Evolutionary conservation across 176 grass and related monocot genomes (phyloP).

Genomic region (Hsuehochloa calcarea): DNA sequence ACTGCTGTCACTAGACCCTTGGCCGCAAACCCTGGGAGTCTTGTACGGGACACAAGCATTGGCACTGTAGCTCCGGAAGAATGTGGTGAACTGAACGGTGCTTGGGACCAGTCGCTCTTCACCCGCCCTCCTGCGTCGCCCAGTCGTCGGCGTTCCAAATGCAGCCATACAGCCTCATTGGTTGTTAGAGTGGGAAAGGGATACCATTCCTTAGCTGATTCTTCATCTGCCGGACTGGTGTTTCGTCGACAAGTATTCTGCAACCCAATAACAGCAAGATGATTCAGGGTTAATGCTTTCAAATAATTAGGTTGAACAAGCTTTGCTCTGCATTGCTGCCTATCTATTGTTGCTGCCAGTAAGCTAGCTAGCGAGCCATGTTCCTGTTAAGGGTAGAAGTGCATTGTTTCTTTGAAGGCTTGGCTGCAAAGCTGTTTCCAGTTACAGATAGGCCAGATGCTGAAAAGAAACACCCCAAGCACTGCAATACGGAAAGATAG

Average conservation of each 20-base stretch:
- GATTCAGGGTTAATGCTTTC: too few species aligned
- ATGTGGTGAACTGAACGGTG: slow-evolving; percentile 52
- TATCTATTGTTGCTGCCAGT: too few species aligned
- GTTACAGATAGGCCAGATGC: too few species aligned
- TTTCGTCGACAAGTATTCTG: slow-evolving; percentile 68
- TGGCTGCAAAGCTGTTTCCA: too few species aligned
- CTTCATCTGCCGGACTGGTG: slow-evolving; percentile 51
- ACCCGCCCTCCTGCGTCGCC: slow-evolving; percentile 44
- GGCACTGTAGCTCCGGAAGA: slow-evolving; percentile 43
- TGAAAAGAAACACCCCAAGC: not conserved
- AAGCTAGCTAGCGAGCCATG: too few species aligned
- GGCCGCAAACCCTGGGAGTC: slow-evolving; percentile 35
- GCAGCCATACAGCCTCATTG: slow-evolving; percentile 55
- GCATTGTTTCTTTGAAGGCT: too few species aligned
- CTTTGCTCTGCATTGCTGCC: too few species aligned
- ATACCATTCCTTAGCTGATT: slow-evolving; percentile 42
- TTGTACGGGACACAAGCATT: slow-evolving; percentile 28
- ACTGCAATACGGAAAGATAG: not conserved
- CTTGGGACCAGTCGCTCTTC: slow-evolving; percentile 60
- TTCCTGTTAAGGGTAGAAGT: too few species aligned
- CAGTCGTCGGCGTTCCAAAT: slow-evolving; percentile 52
- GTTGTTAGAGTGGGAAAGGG: slow-evolving; percentile 46
- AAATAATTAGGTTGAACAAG: too few species aligned
- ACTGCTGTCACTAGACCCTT: slow-evolving; percentile 13
- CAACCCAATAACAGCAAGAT: not conserved